Conservation (phyloP, 352 stramenopile species). For the Phytophthora lateralis region DNA sequence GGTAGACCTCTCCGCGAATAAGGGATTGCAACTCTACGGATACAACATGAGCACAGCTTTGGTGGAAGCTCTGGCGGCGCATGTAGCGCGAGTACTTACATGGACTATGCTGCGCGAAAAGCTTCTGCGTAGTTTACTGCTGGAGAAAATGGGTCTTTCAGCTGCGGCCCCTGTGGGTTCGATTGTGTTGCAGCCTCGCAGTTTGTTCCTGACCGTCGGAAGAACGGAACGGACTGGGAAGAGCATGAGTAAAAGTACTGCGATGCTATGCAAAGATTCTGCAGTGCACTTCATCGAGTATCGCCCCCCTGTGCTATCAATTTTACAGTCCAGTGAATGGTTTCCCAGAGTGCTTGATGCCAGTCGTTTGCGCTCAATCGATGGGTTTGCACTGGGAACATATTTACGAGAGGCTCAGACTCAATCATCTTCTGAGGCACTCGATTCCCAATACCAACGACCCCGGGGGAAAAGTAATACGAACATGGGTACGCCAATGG, state of each 20-base stretch:
- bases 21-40: conserved; percentile 62
- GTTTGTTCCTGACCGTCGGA: conserved; percentile 40
- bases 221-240: conserved; percentile 44
- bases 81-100: conserved; percentile 65
- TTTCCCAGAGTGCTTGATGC: conserved; percentile 58
- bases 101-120: conserved; percentile 77
- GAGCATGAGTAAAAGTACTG: conserved; percentile 33
- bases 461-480: conserved; percentile 46
- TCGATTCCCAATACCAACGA: conserved; percentile 38
- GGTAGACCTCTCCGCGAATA: conserved; percentile 63
- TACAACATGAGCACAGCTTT: conserved; percentile 82
- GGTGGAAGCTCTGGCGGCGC: conserved; percentile 57
- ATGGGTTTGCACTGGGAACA: conserved; percentile 53
- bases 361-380: conserved; percentile 45
- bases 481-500: conserved; percentile 28
- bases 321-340: conserved; percentile 48
- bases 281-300: conserved; percentile 68
- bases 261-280: conserved; percentile 54
- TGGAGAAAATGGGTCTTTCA: conserved; percentile 64
- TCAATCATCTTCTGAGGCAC: conserved; percentile 31
- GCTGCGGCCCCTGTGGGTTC: conserved; percentile 50
- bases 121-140: conserved; percentile 58
- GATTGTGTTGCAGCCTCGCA: conserved; percentile 66
- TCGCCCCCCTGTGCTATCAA: conserved; percentile 43
- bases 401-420: conserved; percentile 68